Evolutionary conservation across 768 basidiomycete genomes (phyloP), one percentile per base, ranked within the genome.

Genomic region (Kwoniella sp.): DNA sequence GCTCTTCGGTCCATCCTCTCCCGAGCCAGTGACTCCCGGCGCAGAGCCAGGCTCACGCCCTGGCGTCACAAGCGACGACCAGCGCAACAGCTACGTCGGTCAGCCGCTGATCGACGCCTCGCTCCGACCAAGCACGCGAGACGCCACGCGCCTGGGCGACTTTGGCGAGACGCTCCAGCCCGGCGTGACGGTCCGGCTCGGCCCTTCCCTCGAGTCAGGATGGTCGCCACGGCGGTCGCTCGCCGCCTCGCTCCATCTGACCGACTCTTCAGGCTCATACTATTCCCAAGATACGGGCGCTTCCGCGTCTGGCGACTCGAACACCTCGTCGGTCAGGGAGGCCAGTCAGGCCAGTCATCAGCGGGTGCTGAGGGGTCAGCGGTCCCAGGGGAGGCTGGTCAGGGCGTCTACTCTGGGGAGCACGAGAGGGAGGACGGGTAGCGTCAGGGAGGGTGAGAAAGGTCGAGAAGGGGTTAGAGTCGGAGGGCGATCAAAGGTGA

Each of bases 101-200:
- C 52, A 54, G 22, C 40, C 45, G 9, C 23, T 54, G 8, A 25
- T 47, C 11, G 46, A 29, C 33, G 52, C 41, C 15, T 11, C 28
- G 8, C 20, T 32, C n/a, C 19, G 29, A 20, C 34, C 36, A n/a
- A n/a, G n/a, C n/a, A n/a, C n/a, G n/a, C n/a, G n/a, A n/a, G 45
- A 41, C 15, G 12, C 33, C 28, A 40, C 29, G 33, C 29, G 45
- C 8, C 32, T 54, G 3, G 38, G 45, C 3, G 52, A 54, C 20
- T 54, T 54, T 36, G 52, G 52, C 0, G 52, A 46, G 36, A 36
- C 52, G 17, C 23, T 54, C 39, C 20, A 20, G 2, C 28, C 39
- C 36, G 39, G 29, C 12, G 19, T 34, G 45, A 8, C 27, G 14
- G 52, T 54, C 20, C 45, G 51, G 38, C 14, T 12, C 2, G n/a